These are phyloP conservation scores for Mrakia gelida DNA, from an alignment of 768 basidiomycete species.

Conservation along the genomic window DNA sequence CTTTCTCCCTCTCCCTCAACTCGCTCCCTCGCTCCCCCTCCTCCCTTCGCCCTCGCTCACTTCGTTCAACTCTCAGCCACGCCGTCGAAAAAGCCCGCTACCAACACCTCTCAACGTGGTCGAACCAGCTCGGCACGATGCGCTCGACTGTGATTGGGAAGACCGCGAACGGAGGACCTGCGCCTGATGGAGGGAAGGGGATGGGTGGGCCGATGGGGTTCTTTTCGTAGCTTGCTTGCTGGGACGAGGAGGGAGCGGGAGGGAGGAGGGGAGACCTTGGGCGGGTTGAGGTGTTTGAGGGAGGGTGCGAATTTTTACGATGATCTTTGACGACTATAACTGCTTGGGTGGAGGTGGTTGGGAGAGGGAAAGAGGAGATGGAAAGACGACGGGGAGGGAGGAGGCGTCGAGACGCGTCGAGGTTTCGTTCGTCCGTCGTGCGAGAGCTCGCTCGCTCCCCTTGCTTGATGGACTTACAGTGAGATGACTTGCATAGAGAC, in stretches of 20 bases:
- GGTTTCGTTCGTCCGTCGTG: too few relatives aligned
- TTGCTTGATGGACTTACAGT: too few relatives aligned
- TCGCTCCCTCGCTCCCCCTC: too few relatives aligned
- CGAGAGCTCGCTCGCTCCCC: too few relatives aligned
- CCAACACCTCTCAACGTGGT: constrained; percentile 23
- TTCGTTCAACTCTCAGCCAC: constrained; percentile 3
- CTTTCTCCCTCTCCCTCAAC: background rate
- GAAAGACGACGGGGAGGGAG: too few relatives aligned
- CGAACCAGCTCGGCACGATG: constrained; percentile 1
- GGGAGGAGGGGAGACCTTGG: background rate
- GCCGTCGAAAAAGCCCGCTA: constrained; percentile 31
- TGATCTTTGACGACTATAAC: background rate
- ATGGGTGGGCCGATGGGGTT: constrained; percentile 8
- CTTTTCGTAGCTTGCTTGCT: background rate
- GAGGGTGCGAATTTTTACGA: background rate
- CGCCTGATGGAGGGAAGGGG: constrained; percentile 21
- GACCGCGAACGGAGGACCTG: constrained; percentile 23
- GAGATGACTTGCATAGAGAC: too few relatives aligned
- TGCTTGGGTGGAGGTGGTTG: too few relatives aligned
- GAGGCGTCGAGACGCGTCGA: too few relatives aligned
- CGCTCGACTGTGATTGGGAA: constrained; percentile 16
- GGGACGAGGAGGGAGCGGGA: background rate
- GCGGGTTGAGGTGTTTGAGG: background rate
- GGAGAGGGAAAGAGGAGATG: too few relatives aligned
- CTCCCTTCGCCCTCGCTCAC: background rate